phyloP scores from a whole-genome alignment of 2,329 filamentous ascomycete species.

The Hypoxylon sp. region DNA sequence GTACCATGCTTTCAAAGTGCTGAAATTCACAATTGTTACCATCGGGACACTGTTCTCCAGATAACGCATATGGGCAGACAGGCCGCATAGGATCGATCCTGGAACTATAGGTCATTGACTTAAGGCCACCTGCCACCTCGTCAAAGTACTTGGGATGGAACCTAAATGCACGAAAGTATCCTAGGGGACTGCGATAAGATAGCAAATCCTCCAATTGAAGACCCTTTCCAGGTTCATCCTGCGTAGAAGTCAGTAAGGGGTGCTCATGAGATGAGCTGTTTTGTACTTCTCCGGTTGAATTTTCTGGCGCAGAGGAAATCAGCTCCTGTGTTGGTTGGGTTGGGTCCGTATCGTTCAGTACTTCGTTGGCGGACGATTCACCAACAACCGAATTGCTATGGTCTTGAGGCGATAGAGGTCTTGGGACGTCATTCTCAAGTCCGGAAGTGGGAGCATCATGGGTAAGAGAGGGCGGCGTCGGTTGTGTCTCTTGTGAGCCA shows the following conservation, averaged over 20 bases:
- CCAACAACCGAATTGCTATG: conserved; percentile 31
- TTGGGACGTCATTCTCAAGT: conserved; percentile 24
- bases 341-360: conserved; percentile 47
- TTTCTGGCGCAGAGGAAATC: conserved; percentile 30
- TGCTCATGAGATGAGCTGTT: conserved; percentile 50
- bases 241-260: conserved; percentile 51
- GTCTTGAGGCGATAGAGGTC: conserved; percentile 14
- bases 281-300: conserved; percentile 53
- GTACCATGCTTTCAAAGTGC: conserved; percentile 82
- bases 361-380: conserved; percentile 42
- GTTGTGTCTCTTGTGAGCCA: conserved; percentile 44
- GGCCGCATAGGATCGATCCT: conserved; percentile 82
- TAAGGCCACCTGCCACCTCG: conserved; percentile 80
- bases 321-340: conserved; percentile 29
- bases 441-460: conserved; percentile 32
- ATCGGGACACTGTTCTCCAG: conserved; percentile 77
- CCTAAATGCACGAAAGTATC: conserved; percentile 87
- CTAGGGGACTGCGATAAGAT: conserved; percentile 87
- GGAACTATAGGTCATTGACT: conserved; percentile 94
- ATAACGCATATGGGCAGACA: conserved; percentile 83
- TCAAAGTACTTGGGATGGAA: conserved; percentile 85
- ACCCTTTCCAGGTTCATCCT: conserved; percentile 46
- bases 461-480: conserved; percentile 43
- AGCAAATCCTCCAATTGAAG: conserved; percentile 56
- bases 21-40: conserved; percentile 80